A percentile compares a stretch with the other conserved stretches of the same genome.
Conservation (phyloP, 768 basidiomycete genomes). For the Auricularia heimuer region DNA sequence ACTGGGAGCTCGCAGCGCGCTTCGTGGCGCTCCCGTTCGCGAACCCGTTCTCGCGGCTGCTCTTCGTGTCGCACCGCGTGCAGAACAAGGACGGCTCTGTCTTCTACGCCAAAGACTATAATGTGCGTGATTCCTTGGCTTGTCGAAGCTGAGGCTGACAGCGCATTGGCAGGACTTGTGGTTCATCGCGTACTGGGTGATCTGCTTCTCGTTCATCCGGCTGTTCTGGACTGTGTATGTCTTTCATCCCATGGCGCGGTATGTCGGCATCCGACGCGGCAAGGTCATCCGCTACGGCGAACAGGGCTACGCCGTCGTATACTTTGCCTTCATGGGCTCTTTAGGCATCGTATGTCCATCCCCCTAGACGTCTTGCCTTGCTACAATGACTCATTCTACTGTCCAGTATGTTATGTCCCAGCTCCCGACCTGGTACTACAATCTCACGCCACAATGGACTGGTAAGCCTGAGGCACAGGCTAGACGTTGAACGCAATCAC, state of each 20-base stretch:
- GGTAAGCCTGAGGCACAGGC: constrained; percentile 30
- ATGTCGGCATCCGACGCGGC: constrained; percentile 52
- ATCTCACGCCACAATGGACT: constrained; percentile 70
- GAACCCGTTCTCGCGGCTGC: constrained; percentile 67
- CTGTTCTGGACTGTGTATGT: constrained; percentile 61
- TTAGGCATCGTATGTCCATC: constrained; percentile 65
- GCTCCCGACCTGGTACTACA: constrained; percentile 77
- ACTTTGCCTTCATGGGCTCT: constrained; percentile 58
- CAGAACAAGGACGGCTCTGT: constrained; percentile 14
- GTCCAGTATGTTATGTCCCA: constrained; percentile 69
- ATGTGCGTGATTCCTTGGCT: constrained; percentile 7
- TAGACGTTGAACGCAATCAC: too few species aligned
- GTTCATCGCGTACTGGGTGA: constrained; percentile 75
- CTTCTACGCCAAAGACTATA: constrained; percentile 54
- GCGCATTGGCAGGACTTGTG: constrained; percentile 38
- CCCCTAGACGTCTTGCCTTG: neutral
- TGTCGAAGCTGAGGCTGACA: too few species aligned
- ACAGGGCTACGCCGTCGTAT: constrained; percentile 79
- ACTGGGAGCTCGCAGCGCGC: constrained; percentile 49
- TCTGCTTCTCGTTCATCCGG: constrained; percentile 84
- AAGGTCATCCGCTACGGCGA: constrained; percentile 86
- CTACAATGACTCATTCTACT: neutral
- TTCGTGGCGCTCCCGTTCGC: constrained; percentile 31
- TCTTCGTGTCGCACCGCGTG: constrained; percentile 61
- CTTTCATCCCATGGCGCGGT: constrained; percentile 55